Conservation (phyloP, 768 basidiomycete species). For the Porpolomopsis calyptriformis region DNA sequence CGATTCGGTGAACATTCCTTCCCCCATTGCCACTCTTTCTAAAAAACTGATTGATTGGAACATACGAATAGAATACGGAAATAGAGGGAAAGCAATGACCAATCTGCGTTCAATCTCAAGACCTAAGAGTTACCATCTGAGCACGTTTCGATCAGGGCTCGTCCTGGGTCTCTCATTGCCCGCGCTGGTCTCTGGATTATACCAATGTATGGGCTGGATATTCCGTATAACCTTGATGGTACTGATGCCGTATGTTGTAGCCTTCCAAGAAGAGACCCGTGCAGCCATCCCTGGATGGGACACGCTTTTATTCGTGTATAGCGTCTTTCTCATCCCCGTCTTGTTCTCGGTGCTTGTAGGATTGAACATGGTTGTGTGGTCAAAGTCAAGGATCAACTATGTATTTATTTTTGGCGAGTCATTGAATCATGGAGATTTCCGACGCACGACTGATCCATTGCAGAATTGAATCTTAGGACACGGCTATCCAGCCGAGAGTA, state of each 20-base stretch:
- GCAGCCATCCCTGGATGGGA: slow-evolving; percentile 56
- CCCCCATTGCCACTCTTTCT: not conserved
- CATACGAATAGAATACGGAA: slow-evolving; percentile 40
- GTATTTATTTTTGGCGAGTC: slow-evolving; percentile 78
- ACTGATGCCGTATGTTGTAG: slow-evolving; percentile 23
- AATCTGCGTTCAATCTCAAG: slow-evolving; percentile 46
- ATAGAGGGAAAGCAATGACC: slow-evolving; percentile 65
- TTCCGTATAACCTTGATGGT: not conserved
- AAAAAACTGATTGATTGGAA: slow-evolving; percentile 4
- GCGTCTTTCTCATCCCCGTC: slow-evolving; percentile 59
- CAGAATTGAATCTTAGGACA: slow-evolving; percentile 61
- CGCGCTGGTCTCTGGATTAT: slow-evolving; percentile 52
- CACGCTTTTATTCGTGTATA: slow-evolving; percentile 70
- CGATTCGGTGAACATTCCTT: slow-evolving; percentile 53
- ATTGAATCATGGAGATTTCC: slow-evolving; percentile 10
- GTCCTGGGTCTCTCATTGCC: slow-evolving; percentile 65
- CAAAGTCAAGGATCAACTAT: slow-evolving; percentile 73
- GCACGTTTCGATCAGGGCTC: slow-evolving; percentile 65
- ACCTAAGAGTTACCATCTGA: slow-evolving; percentile 54
- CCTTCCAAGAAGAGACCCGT: slow-evolving; percentile 42
- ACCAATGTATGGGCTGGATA: slow-evolving; percentile 35
- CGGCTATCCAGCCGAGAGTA: slow-evolving; percentile 74
- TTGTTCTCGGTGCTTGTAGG: slow-evolving; percentile 71
- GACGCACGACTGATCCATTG: not conserved
- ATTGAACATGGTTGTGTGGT: slow-evolving; percentile 76